These are phyloP conservation scores for Debaryomyces singareniensis DNA, from an alignment of 1,139 yeast species.

Conservation along the genomic window DNA sequence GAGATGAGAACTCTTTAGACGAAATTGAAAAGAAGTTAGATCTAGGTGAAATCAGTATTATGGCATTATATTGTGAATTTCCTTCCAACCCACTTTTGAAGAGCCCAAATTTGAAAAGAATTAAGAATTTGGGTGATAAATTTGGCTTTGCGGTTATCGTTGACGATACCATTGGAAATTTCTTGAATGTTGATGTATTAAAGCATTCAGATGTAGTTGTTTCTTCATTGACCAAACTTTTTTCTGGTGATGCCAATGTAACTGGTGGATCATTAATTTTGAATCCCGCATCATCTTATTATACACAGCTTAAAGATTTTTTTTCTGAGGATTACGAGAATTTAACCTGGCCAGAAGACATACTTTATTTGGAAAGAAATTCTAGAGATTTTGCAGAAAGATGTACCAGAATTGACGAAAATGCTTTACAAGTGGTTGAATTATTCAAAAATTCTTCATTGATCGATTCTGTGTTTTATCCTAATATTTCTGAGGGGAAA, in stretches of 20 bases:
- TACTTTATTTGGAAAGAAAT: constrained; percentile 84
- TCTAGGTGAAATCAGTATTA: constrained; percentile 56
- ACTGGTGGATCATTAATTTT: constrained; percentile 88
- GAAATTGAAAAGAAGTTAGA: constrained; percentile 57
- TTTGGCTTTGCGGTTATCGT: constrained; percentile 74
- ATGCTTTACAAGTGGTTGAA: constrained; percentile 52
- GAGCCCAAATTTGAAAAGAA: constrained; percentile 67
- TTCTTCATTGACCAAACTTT: constrained; percentile 84
- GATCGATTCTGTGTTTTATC: constrained; percentile 66
- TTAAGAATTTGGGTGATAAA: constrained; percentile 60
- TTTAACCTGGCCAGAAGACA: constrained; percentile 88
- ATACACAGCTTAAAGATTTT: constrained; percentile 45
- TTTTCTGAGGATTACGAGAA: constrained; percentile 61
- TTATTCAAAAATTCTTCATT: constrained; percentile 40
- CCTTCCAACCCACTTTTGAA: constrained; percentile 88
- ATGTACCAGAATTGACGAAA: constrained; percentile 60
- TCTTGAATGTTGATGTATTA: constrained; percentile 74
- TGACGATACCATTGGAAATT: constrained; percentile 93
- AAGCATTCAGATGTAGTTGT: constrained; percentile 83
- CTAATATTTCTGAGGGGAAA: constrained; percentile 50
- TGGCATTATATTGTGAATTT: constrained; percentile 80
- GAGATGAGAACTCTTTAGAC: constrained; percentile 67
- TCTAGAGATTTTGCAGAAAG: constrained; percentile 80
- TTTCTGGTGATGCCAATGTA: constrained; percentile 91
- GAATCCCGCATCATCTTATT: constrained; percentile 58